Percentiles rank a stretch among this genome's conserved stretches.
Evolutionary conservation across 805 yeast species (phyloP).

Genomic region (Candida krabiensis): DNA sequence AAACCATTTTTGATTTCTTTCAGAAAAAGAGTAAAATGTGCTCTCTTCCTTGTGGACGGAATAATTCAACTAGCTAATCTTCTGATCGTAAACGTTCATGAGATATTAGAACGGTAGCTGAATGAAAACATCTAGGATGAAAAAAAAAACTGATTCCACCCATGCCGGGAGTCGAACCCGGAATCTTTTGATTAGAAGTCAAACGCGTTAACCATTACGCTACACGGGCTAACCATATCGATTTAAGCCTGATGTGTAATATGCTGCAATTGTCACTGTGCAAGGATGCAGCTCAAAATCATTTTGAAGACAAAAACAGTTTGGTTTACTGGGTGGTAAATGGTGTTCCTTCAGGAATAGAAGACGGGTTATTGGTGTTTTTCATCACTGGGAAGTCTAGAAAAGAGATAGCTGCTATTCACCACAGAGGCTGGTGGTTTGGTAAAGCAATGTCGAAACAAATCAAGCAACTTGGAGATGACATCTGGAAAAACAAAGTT

Average conservation of each 20-base stretch:
- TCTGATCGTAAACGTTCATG: too few relatives aligned
- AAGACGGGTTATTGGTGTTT: too few relatives aligned
- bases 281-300: neutral
- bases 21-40: neutral
- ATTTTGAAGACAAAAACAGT: neutral
- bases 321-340: too few relatives aligned
- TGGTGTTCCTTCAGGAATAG: too few relatives aligned
- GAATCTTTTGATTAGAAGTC: slow-evolving; percentile 67
- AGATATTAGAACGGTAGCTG: too few relatives aligned
- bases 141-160: slow-evolving; percentile 30
- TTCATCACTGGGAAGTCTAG: too few relatives aligned
- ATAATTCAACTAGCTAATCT: too few relatives aligned
- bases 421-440: too few relatives aligned
- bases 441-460: slow-evolving; percentile 39
- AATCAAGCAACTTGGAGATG: slow-evolving; percentile 66
- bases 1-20: neutral
- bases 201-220: slow-evolving; percentile 68
- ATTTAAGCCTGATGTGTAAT: neutral
- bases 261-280: too few relatives aligned
- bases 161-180: slow-evolving; percentile 61
- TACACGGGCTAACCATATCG: slow-evolving; percentile 16
- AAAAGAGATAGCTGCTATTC: too few relatives aligned
- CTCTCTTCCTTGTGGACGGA: too few relatives aligned
- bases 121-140: slow-evolving; percentile 1
- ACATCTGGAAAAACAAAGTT: slow-evolving; percentile 84